Conservation (phyloP, 2,329 filamentous ascomycete species). For the Ilyonectria robusta region DNA sequence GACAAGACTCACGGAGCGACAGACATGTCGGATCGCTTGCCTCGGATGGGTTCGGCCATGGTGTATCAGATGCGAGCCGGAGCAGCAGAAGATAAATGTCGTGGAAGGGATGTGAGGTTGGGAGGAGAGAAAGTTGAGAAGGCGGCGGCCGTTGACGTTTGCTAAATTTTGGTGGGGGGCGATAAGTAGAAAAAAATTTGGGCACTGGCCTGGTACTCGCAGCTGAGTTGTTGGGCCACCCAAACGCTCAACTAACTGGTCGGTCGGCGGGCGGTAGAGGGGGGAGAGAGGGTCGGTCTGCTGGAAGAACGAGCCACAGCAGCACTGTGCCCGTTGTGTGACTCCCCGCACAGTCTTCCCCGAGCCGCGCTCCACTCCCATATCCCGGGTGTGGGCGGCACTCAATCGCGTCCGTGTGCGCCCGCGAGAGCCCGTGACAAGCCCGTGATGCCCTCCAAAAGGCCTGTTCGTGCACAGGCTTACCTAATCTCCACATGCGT, state of each 20-base stretch:
- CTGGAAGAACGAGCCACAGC: constrained; percentile 10
- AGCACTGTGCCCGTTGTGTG: constrained; percentile 14
- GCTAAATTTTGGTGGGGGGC: constrained; percentile 59
- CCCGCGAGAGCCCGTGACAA: constrained; percentile 1
- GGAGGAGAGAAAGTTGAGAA: constrained; percentile 53
- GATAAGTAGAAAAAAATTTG: constrained; percentile 54
- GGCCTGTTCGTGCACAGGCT: constrained; percentile 32
- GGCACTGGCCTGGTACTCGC: constrained; percentile 49
- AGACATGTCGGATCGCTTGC: constrained; percentile 70
- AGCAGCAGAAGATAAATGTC: constrained; percentile 49
- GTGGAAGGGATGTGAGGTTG: constrained; percentile 46
- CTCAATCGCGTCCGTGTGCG: background rate
- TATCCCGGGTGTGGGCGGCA: constrained; percentile 19
- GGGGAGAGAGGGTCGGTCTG: constrained; percentile 17
- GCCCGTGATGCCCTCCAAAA: constrained; percentile 34
- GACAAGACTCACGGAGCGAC: constrained; percentile 69
- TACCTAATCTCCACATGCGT: constrained; percentile 19
- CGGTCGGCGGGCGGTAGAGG: constrained; percentile 32
- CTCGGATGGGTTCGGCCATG: constrained; percentile 76
- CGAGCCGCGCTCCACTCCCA: constrained; percentile 22
- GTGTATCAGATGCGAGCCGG: constrained; percentile 50
- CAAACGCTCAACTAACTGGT: constrained; percentile 46
- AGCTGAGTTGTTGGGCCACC: constrained; percentile 51
- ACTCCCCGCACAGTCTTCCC: constrained; percentile 15
- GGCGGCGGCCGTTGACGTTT: constrained; percentile 54